phyloP scores from a whole-genome alignment of 1,284 basidiomycete genomes.

The Moesziomyces sp. region DNA sequence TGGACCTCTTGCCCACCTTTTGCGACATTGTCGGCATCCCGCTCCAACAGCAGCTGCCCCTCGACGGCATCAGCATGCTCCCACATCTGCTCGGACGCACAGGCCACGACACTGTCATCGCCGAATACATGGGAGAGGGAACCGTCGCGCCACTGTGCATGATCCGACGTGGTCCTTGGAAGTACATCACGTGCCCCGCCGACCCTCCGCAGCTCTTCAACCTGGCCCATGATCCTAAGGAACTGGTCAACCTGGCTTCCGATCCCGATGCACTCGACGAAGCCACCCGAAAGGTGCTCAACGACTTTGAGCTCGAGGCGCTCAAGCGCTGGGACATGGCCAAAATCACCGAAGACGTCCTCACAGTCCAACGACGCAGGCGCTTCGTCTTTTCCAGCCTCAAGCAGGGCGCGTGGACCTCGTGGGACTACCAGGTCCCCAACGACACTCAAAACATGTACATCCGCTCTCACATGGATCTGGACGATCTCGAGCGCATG shows the following conservation, averaged over 20 bases:
- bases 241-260: conserved; percentile 36
- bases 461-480: conserved; percentile 37
- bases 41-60: conserved; percentile 25
- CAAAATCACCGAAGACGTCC: conserved; percentile 43
- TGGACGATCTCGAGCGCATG: conserved; percentile 44
- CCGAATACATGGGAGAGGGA: conserved; percentile 43
- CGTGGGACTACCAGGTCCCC: conserved; percentile 42
- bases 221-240: conserved; percentile 26
- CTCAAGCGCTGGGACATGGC: conserved; percentile 28
- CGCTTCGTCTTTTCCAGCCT: conserved; percentile 38
- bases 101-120: conserved; percentile 35
- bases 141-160: conserved; percentile 36
- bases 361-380: conserved; percentile 27
- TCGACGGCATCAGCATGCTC: conserved; percentile 37
- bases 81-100: conserved; percentile 27
- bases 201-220: conserved; percentile 42
- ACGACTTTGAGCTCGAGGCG: conserved; percentile 23
- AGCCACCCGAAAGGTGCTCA: conserved; percentile 21
- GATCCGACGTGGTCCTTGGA: conserved; percentile 42
- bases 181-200: conserved; percentile 34
- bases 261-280: conserved; percentile 20
- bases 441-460: conserved; percentile 38
- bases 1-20: conserved; percentile 39
- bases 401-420: conserved; percentile 40
- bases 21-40: conserved; percentile 38